Base-by-base conservation (phyloP, 805 yeast genomes). In the Metschnikowia arizonensis region DNA sequence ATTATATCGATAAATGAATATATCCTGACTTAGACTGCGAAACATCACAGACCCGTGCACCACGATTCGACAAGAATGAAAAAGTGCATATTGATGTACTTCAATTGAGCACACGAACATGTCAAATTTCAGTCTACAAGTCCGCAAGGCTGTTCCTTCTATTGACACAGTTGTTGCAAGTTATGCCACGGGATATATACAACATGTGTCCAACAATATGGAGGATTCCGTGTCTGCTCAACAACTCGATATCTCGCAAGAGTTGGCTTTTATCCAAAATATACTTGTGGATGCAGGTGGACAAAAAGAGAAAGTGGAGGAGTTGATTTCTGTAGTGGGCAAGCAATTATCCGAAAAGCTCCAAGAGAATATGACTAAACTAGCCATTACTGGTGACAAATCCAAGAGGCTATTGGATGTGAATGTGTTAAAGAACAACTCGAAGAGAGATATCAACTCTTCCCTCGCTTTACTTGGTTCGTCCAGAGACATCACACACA, bases 151-250 rank as follows among this genome's bases (percentile, higher is more conserved):
- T 0, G 93, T 83, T 3, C 90, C 96, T 2, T 73, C 85, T 0
- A 76, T 93, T 37, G 99, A 93, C 58, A 83, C 90, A 1, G 80
- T 89, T 9, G 96, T 93, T 15, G 76, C 83, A 1, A 93, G 89
- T 50, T 93, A 93, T 62, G 95, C 96, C 3, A 83, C 84, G 31
- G 99, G 99, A 1, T 93, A 90, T 57, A 84, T 88, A 44, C 83
- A 84, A 48, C 90, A 89, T 67, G 69, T 93, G 15, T 80, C 88
- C n/a, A 73, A 72, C 41, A 74, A 86, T 15, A 88, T 93, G 0
- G 83, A 81, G 52, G 96, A 89, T 63, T 81, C 89, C 25, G 93
- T 87, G n/a, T 70, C 81, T 23, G 83, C 93, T 32, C 85, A 82
- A 55, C 82, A 78, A 53, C 63, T 89, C 36, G 81, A 86, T 60